Percentiles rank a stretch among this genome's conserved stretches.
Evolutionary conservation across 192 early-diverging fungal species (phyloP).

Genomic region (Mortierella hygrophila): DNA sequence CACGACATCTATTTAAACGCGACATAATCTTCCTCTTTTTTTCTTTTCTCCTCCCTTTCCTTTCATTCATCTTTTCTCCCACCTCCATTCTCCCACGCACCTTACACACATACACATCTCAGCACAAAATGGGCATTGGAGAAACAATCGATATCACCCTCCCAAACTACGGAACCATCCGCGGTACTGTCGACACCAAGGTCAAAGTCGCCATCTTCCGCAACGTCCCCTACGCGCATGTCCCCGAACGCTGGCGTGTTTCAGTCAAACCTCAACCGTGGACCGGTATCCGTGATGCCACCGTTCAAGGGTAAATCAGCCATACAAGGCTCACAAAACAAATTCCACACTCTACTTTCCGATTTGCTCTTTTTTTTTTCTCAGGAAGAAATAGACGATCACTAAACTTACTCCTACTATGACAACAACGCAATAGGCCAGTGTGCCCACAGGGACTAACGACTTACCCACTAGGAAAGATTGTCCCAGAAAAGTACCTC

Average conservation of each 20-base stretch:
- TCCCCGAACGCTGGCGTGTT: slow-evolving; percentile 32
- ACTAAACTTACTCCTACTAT: neutral
- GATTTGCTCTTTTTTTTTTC: too few species aligned
- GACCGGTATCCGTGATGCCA: slow-evolving; percentile 31
- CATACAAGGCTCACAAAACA: neutral
- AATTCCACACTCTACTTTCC: neutral
- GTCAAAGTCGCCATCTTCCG: slow-evolving; percentile 23
- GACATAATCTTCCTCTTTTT: neutral
- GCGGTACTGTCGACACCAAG: slow-evolving; percentile 5
- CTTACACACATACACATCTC: neutral
- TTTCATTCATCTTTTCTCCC: too few species aligned
- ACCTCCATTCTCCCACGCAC: too few species aligned
- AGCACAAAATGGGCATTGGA: neutral
- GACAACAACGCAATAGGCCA: neutral
- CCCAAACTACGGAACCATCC: slow-evolving; percentile 21
- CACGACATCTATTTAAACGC: too few species aligned
- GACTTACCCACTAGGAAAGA: neutral
- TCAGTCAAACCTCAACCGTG: slow-evolving; percentile 30
- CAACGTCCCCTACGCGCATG: slow-evolving; percentile 23
- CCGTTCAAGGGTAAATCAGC: slow-evolving; percentile 31
- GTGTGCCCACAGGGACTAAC: neutral
- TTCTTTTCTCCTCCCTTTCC: neutral
- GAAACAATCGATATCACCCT: slow-evolving; percentile 20
- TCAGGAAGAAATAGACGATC: too few species aligned
- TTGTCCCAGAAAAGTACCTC: neutral